These are phyloP conservation scores for Geoglossum glabrum DNA, from an alignment of 495 filamentous ascomycete species.

Conservation along the genomic window DNA sequence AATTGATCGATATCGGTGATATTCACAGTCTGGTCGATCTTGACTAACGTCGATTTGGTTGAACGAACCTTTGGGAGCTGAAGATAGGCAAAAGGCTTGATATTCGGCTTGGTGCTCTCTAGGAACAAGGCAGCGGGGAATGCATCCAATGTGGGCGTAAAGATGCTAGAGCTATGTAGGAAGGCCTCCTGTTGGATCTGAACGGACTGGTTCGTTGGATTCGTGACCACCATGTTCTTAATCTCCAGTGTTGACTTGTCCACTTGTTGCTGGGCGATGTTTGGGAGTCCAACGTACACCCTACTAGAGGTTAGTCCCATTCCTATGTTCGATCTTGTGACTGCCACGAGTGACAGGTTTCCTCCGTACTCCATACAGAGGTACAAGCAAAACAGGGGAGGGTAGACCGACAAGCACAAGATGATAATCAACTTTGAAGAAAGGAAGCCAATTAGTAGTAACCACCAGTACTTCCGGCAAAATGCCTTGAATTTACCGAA, in stretches of 20 bases:
- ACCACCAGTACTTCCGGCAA: conserved; percentile 51
- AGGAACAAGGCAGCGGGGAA: conserved; percentile 35
- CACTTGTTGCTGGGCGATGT: conserved; percentile 48
- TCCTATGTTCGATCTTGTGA: not conserved
- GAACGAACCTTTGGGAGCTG: conserved; percentile 33
- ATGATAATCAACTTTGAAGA: conserved; percentile 37
- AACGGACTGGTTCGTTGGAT: conserved; percentile 31
- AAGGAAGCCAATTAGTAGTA: conserved; percentile 38
- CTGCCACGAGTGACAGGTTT: not conserved
- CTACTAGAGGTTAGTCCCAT: conserved; percentile 21
- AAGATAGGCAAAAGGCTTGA: conserved; percentile 35
- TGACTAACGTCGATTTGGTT: conserved; percentile 30
- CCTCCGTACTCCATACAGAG: not conserved
- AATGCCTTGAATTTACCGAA: conserved; percentile 18
- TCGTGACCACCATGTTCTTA: conserved; percentile 32
- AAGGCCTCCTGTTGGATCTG: conserved; percentile 3
- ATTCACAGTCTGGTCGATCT: conserved; percentile 30
- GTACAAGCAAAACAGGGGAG: not conserved
- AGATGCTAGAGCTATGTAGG: conserved; percentile 17
- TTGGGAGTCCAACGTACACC: conserved; percentile 50
- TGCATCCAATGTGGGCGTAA: conserved; percentile 32
- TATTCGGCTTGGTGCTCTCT: conserved; percentile 30
- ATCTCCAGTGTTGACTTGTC: conserved; percentile 42
- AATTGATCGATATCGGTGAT: conserved; percentile 34
- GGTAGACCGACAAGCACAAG: conserved; percentile 41